These are phyloP conservation scores for Saccharum spontaneum DNA, from an alignment of 176 grass and related monocot genomes.

Conservation along the genomic window DNA sequence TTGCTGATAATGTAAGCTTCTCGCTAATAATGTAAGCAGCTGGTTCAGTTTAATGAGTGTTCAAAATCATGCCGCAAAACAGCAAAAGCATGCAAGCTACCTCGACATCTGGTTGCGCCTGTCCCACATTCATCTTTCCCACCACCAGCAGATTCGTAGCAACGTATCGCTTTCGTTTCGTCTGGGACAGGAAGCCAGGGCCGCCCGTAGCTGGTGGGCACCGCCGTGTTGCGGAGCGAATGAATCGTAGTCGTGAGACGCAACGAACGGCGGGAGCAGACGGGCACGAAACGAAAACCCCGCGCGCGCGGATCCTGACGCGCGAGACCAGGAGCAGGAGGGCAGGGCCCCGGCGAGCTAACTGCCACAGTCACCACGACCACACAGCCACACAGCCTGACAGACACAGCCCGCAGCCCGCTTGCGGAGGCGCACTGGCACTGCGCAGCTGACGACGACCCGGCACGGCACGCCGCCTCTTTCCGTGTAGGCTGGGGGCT, in stretches of 20 bases:
- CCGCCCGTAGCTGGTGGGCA: neutral
- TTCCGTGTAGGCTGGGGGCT: neutral
- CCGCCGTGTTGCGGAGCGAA: too few relatives aligned
- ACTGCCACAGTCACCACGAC: constrained; percentile 10
- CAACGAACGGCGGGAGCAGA: constrained; percentile 8
- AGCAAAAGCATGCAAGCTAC: too few relatives aligned
- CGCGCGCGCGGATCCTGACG: constrained; percentile 28
- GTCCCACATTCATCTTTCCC: too few relatives aligned
- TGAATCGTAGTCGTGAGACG: neutral
- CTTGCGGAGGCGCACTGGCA: neutral
- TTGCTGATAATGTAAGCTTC: too few relatives aligned
- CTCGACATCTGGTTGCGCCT: too few relatives aligned
- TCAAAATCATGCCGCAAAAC: too few relatives aligned
- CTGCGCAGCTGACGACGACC: constrained; percentile 1
- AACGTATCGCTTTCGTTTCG: too few relatives aligned
- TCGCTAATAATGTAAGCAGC: too few relatives aligned
- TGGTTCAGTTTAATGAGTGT: too few relatives aligned
- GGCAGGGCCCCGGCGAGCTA: constrained; percentile 10
- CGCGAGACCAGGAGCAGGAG: constrained; percentile 26
- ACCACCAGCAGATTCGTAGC: too few relatives aligned
- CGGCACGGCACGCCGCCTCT: neutral
- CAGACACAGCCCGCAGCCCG: neutral
- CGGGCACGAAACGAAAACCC: constrained; percentile 12
- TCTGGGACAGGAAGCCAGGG: neutral
- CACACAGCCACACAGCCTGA: constrained; percentile 5